These are phyloP conservation scores for Pilasporangium apinafurcum DNA, from an alignment of 352 stramenopile species.

Conservation along the genomic window DNA sequence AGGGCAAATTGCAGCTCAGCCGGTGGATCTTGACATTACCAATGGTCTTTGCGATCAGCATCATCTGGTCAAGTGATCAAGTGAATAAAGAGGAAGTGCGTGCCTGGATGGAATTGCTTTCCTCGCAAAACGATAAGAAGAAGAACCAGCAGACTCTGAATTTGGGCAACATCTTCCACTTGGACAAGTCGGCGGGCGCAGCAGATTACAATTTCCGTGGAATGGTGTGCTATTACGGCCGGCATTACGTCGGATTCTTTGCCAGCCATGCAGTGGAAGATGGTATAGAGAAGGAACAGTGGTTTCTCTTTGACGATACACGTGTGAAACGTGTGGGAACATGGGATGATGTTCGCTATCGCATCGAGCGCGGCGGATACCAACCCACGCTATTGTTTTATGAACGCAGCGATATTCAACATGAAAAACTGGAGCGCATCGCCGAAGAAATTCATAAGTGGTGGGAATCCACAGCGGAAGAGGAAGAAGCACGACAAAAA, in stretches of 20 bases:
- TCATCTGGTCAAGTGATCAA: slow-evolving; percentile 73
- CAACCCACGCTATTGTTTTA: slow-evolving; percentile 82
- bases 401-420: slow-evolving; percentile 62
- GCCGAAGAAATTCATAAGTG: slow-evolving; percentile 68
- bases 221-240: slow-evolving; percentile 83
- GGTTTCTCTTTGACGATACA: slow-evolving; percentile 84
- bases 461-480: slow-evolving; percentile 53
- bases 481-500: slow-evolving; percentile 8
- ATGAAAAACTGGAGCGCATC: slow-evolving; percentile 54
- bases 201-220: slow-evolving; percentile 66
- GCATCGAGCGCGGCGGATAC: slow-evolving; percentile 74
- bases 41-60: slow-evolving; percentile 81
- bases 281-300: slow-evolving; percentile 41
- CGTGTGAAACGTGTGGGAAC: slow-evolving; percentile 68
- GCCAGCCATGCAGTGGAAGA: slow-evolving; percentile 55
- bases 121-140: slow-evolving; percentile 23
- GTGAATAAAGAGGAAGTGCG: slow-evolving; percentile 65
- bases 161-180: slow-evolving; percentile 59
- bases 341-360: slow-evolving; percentile 64
- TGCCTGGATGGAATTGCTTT: slow-evolving; percentile 63
- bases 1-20: slow-evolving; percentile 39
- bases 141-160: slow-evolving; percentile 44
- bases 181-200: slow-evolving; percentile 29
- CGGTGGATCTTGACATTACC: slow-evolving; percentile 79
- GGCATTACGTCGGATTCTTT: slow-evolving; percentile 85